Conservation (phyloP, 192 early-diverging fungal species). For the Geranomyces michiganensis region DNA sequence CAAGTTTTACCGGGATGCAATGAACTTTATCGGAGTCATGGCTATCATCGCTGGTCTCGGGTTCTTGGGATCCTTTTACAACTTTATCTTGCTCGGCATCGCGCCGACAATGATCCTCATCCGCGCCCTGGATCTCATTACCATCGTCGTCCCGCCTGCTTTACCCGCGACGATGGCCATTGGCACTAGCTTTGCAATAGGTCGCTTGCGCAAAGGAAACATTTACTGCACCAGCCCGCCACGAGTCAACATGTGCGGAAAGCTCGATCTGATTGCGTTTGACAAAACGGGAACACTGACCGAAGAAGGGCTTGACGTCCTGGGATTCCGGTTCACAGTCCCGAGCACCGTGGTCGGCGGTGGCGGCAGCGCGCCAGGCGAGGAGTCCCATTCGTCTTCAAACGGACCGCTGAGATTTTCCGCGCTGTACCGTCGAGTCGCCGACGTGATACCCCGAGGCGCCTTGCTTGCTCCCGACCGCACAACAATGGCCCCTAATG, state of each 20-base stretch:
- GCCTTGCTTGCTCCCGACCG: constrained; percentile 43
- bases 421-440: constrained; percentile 32
- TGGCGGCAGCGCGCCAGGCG: constrained; percentile 8
- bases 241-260: constrained; percentile 92
- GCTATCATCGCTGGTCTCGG: constrained; percentile 80
- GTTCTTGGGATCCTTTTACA: constrained; percentile 82
- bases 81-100: constrained; percentile 84
- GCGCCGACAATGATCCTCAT: constrained; percentile 72
- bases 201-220: constrained; percentile 71
- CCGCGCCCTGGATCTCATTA: constrained; percentile 94
- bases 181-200: constrained; percentile 94
- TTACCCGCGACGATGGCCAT: constrained; percentile 98
- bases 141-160: constrained; percentile 95
- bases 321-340: constrained; percentile 76
- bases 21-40: constrained; percentile 93
- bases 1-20: constrained; percentile 96
- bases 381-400: background rate
- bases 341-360: constrained; percentile 22
- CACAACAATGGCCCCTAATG: background rate
- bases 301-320: constrained; percentile 92
- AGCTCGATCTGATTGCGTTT: constrained; percentile 95
- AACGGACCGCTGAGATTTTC: constrained; percentile 39
- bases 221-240: constrained; percentile 96
- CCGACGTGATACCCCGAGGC: constrained; percentile 28
- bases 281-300: constrained; percentile 99